Conservation (phyloP, 176 grass and related monocot genomes). For the Poa annua region DNA sequence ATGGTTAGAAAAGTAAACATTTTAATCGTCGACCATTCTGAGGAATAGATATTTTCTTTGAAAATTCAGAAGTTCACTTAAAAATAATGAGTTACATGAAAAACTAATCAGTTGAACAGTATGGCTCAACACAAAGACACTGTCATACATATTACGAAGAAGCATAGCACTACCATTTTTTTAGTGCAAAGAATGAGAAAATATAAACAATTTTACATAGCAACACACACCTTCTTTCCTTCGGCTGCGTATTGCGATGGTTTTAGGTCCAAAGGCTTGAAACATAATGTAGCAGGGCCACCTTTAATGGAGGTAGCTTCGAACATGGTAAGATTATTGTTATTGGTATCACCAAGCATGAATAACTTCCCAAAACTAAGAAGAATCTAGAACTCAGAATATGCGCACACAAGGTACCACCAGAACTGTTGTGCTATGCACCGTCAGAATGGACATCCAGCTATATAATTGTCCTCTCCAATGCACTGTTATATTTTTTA, state of each 20-base stretch:
- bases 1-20: too few relatives aligned
- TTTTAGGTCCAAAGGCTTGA: constrained; percentile 54
- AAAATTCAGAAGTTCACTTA: not conserved
- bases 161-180: not conserved
- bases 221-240: constrained; percentile 51
- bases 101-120: not conserved
- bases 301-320: constrained; percentile 31
- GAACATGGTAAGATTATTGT: constrained; percentile 30
- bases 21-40: too few relatives aligned
- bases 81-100: not conserved
- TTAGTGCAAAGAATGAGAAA: not conserved
- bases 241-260: constrained; percentile 46
- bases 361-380: constrained; percentile 47
- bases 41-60: not conserved
- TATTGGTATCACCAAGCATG: constrained; percentile 34
- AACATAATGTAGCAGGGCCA: constrained; percentile 46
- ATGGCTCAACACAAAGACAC: not conserved
- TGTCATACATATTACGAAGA: too few relatives aligned
- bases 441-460: too few relatives aligned
- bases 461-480: too few relatives aligned
- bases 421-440: too few relatives aligned
- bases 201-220: constrained; percentile 5
- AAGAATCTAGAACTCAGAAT: too few relatives aligned
- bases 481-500: too few relatives aligned
- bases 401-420: too few relatives aligned